Evolutionary conservation across 257 asterid species (phyloP), one percentile per base, ranked within the genome.

Genomic region (Perilla frutescens): DNA sequence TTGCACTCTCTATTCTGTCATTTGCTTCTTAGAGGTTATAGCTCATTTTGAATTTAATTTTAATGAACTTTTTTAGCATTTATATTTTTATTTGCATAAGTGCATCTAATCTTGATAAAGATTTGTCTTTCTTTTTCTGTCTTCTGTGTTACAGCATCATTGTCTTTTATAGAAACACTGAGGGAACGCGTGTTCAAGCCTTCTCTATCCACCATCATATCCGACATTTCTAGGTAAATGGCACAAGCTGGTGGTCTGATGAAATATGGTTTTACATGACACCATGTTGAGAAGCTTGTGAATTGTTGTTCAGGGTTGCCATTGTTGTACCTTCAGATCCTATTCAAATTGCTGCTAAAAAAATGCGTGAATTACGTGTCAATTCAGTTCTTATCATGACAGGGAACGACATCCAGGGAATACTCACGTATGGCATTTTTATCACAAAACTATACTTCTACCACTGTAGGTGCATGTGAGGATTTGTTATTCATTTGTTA

Each of bases 101-200:
- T 54, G 67, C 15, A 39, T 70, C 68, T 74, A 41, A 63, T 64
- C 47, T 34, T 70, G 54, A 70, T 43, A 20, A 37, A 26, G 26
- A 12, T 39, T 68, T 8, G 32, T 63, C 9, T 62, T 65, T 66
- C 15, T 41, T 45, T 76, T 56, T 48, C 11, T 67, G 67, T 68
- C 71, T 37, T 74, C 72, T 59, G 43, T 75, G 32, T 81, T 81
- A 77, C 97, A 93, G 97, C 96, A 55, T 95, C 98, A 68, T 82
- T 90, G 37, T 91, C 91, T 72, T 89, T 91, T 68, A 86, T 93
- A 50, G 98, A 89, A 81, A 87, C 92, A 15, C 90, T 93, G 32
- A 88, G 96, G 86, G 98, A 93, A 73, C 94, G 90, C 55, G 90
- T 91, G 90, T 89, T 91, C 89, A 91, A 93, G 87, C 98, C 98